Evolutionary conservation across 2,329 filamentous ascomycete species (phyloP).

Genomic region (Claviceps arundinis): DNA sequence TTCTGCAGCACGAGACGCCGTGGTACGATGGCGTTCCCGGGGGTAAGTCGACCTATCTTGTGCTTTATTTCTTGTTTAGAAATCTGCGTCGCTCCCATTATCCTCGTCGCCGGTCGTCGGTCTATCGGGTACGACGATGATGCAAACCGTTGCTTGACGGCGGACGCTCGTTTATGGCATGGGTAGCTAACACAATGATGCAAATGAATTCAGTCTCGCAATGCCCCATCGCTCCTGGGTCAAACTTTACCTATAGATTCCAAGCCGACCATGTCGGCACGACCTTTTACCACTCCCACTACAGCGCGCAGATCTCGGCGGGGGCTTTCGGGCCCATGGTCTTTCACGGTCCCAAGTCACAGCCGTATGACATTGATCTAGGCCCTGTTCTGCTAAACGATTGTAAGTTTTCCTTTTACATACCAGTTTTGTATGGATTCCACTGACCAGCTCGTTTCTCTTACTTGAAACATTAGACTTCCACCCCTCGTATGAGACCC

Average conservation of each 20-base stretch:
- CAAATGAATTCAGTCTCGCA: constrained; percentile 15
- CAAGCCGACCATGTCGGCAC: constrained; percentile 40
- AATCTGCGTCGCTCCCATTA: neutral
- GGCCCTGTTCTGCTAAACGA: constrained; percentile 46
- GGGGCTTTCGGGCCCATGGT: constrained; percentile 48
- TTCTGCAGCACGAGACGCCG: constrained; percentile 41
- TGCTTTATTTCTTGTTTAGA: constrained; percentile 14
- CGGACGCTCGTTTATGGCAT: neutral
- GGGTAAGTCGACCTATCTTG: neutral
- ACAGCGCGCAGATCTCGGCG: constrained; percentile 33
- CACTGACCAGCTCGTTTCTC: no score
- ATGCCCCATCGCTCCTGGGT: constrained; percentile 37
- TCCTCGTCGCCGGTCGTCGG: no score
- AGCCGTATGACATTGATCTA: constrained; percentile 50
- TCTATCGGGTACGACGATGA: no score
- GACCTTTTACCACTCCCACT: constrained; percentile 50
- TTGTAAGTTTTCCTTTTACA: constrained; percentile 19
- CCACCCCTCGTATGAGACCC: constrained; percentile 28
- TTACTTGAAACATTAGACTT: neutral
- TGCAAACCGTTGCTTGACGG: neutral
- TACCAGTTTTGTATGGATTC: no score
- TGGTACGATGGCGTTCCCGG: constrained; percentile 41
- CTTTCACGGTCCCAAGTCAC: constrained; percentile 45
- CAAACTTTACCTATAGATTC: constrained; percentile 43
- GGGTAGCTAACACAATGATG: neutral